phyloP scores from a whole-genome alignment of 306 rosid genomes.

The Morella rubra region DNA sequence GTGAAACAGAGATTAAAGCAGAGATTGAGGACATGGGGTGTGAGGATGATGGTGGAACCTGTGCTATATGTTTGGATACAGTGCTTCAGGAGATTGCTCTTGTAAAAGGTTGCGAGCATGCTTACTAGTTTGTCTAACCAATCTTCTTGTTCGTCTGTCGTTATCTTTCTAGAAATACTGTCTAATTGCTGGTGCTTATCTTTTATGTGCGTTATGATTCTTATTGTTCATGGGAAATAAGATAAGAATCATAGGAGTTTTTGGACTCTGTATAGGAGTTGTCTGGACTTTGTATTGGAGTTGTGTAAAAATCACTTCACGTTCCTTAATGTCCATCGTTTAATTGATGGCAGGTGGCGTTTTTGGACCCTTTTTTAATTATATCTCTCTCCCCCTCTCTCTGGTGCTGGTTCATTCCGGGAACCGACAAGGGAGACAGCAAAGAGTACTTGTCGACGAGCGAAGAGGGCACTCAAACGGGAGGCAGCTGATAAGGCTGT shows the following conservation, averaged over 20 bases:
- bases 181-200: constrained; percentile 3
- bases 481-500: too few species aligned
- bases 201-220: not conserved
- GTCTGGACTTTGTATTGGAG: not conserved
- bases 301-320: constrained; percentile 79
- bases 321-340: constrained; percentile 80
- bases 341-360: constrained; percentile 89
- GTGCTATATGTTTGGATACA: constrained; percentile 74
- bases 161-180: not conserved
- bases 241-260: too few species aligned
- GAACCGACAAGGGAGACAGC: constrained; percentile 50
- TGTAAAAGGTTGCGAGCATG: constrained; percentile 93
- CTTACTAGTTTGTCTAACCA: constrained; percentile 73
- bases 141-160: constrained; percentile 16
- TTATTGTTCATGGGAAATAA: not conserved
- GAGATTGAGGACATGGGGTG: constrained; percentile 35
- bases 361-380: not conserved
- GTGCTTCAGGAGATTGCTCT: constrained; percentile 76
- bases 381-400: not conserved
- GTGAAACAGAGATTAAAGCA: constrained; percentile 35
- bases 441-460: constrained; percentile 69
- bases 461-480: constrained; percentile 81
- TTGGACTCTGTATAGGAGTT: not conserved
- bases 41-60: constrained; percentile 60
- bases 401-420: constrained; percentile 62